These are phyloP conservation scores for Grigorovia yakushimaensis DNA, from an alignment of 805 yeast species.

Conservation along the genomic window DNA sequence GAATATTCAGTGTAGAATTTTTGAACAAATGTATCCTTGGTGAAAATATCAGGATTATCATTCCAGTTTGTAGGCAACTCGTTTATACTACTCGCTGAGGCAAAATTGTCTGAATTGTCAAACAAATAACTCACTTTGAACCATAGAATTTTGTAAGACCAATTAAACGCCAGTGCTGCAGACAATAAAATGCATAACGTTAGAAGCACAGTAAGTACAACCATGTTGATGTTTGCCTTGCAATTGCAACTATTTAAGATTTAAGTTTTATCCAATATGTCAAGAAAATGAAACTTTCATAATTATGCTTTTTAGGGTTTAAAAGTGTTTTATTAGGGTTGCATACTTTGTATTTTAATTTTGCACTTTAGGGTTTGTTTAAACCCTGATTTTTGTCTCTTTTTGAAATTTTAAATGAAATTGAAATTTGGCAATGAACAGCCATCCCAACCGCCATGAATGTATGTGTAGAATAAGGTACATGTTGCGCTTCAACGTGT, in stretches of 20 bases:
- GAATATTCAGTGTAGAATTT: slow-evolving; percentile 26
- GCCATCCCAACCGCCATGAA: background rate
- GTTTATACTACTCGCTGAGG: slow-evolving; percentile 3
- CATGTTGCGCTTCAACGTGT: background rate
- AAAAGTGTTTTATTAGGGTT: background rate
- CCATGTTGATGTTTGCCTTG: background rate
- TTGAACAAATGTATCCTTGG: slow-evolving; percentile 13
- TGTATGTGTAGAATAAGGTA: background rate
- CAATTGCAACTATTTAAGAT: background rate
- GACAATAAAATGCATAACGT: background rate
- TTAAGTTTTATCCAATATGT: background rate
- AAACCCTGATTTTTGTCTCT: background rate
- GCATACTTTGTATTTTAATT: too few relatives aligned
- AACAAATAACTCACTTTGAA: slow-evolving; percentile 15
- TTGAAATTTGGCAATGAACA: background rate
- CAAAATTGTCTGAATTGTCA: slow-evolving; percentile 11
- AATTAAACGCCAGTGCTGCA: slow-evolving; percentile 8
- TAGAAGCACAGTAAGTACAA: background rate
- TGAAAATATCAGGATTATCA: slow-evolving; percentile 6
- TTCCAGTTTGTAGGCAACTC: slow-evolving; percentile 7
- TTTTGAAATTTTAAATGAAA: background rate
- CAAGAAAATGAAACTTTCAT: background rate
- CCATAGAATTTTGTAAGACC: slow-evolving; percentile 17
- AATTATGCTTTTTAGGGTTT: background rate
- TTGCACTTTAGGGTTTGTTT: background rate